Evolutionary conservation across 73 alveolate species (phyloP), one percentile per base, ranked within the genome.

Genomic region (Paramecium pentaurelia): DNA sequence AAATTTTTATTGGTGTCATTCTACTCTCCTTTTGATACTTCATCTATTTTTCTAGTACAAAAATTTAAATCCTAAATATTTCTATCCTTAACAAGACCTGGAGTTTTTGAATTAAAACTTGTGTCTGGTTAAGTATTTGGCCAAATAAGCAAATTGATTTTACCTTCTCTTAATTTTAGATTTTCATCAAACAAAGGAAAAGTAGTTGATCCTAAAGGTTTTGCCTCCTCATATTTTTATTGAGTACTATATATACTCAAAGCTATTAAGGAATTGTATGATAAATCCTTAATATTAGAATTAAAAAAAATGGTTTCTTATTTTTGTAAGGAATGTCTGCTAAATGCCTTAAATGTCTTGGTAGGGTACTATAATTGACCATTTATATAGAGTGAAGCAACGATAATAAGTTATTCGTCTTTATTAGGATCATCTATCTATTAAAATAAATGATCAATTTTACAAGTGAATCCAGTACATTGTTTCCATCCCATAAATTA

Each of bases 141-240:
- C 92, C 94, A 89, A 11, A 89, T 68, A n/a, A 71, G 58, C 54
- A 89, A 71, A 89, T 89, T 77, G n/a, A 71, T 58, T 45, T 89
- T 44, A 8, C 94, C 92, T 89, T 73, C 73, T 32, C 92, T 89
- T 30, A 89, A 47, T 34, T 68, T 58, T 4, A 73, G 36, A n/a
- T 89, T 71, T 60, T 89, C 86, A 89, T 89, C 94, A 45, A 89
- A 89, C n/a, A 89, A 54, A 28, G 92, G 75, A 6, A 89, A 47
- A 10, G 94, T 71, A 16, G 91, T 89, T 25, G 83, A 34, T 70
- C 94, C 94, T 22, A 71, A 36, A 16, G 94, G 90, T 44, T 36
- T 71, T 9, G 8, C 22, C 30, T 88, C 94, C 22, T 89, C 85
- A 71, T 71, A 71, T 32, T 73, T 64, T 16, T 45, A 71, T 30